Conservation (phyloP, 2,329 filamentous ascomycete genomes). For the Pyrenophora teres region DNA sequence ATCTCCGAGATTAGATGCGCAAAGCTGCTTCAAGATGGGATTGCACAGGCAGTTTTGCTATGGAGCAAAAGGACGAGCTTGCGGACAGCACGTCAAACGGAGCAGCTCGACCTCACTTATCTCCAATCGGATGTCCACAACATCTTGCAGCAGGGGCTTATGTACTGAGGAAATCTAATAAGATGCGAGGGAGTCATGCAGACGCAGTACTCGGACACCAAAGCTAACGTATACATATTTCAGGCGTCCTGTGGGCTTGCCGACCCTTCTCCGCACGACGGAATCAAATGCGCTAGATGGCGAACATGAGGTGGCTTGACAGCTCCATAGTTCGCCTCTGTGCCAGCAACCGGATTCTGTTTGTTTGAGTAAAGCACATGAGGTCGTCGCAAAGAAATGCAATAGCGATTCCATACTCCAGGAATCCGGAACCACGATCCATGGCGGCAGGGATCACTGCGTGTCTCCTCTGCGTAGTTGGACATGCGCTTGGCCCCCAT, state of each 20-base stretch:
- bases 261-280: not conserved
- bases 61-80: too few relatives aligned
- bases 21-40: not conserved
- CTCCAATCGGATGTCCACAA: too few relatives aligned
- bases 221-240: not conserved
- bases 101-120: too few relatives aligned
- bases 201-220: not conserved
- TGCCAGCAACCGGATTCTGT: too few relatives aligned
- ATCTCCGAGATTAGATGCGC: not conserved
- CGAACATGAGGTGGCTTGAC: too few relatives aligned
- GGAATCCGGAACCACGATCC: not conserved
- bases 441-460: not conserved
- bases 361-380: too few relatives aligned
- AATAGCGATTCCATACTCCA: constrained; percentile 1
- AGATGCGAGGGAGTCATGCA: not conserved
- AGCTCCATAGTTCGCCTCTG: too few relatives aligned
- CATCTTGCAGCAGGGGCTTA: too few relatives aligned
- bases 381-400: not conserved
- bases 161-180: too few relatives aligned
- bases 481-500: constrained; percentile 6
- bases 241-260: not conserved
- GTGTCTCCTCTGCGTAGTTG: not conserved
- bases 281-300: not conserved
- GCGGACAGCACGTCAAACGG: too few relatives aligned
- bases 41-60: too few relatives aligned